phyloP scores from a whole-genome alignment of 805 yeast genomes.

The Candida ficus region DNA sequence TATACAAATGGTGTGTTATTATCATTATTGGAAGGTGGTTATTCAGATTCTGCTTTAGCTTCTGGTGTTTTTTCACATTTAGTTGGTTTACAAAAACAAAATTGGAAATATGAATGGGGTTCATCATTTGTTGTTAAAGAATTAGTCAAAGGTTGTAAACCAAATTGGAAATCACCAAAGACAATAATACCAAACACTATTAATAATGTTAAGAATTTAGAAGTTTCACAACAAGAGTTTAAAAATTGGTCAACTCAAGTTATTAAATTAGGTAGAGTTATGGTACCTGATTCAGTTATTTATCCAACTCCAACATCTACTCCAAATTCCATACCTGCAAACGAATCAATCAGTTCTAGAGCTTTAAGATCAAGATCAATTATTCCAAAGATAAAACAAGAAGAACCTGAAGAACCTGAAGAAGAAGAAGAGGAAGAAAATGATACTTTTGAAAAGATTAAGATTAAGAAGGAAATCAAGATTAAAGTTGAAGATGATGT shows the following conservation, averaged over 20 bases:
- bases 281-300: conserved; percentile 43
- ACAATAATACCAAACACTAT: conserved; percentile 18
- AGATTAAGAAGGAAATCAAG: neutral
- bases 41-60: conserved; percentile 73
- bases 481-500: neutral
- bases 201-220: neutral
- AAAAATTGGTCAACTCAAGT: conserved; percentile 63
- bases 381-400: conserved; percentile 16
- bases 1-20: conserved; percentile 57
- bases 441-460: conserved; percentile 1
- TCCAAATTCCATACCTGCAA: neutral
- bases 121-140: conserved; percentile 57
- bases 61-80: conserved; percentile 79
- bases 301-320: conserved; percentile 7
- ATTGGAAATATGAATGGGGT: conserved; percentile 66
- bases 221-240: conserved; percentile 32
- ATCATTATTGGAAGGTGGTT: conserved; percentile 81
- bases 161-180: conserved; percentile 56
- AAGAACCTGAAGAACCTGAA: conserved; percentile 3
- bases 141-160: conserved; percentile 61
- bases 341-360: conserved; percentile 7
- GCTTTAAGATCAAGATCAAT: conserved; percentile 15
- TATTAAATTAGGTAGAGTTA: conserved; percentile 53
- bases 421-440: conserved; percentile 5
- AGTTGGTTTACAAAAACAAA: conserved; percentile 56